These are phyloP conservation scores for Eutypella sp. DNA, from an alignment of 2,329 filamentous ascomycete species.

Conservation along the genomic window DNA sequence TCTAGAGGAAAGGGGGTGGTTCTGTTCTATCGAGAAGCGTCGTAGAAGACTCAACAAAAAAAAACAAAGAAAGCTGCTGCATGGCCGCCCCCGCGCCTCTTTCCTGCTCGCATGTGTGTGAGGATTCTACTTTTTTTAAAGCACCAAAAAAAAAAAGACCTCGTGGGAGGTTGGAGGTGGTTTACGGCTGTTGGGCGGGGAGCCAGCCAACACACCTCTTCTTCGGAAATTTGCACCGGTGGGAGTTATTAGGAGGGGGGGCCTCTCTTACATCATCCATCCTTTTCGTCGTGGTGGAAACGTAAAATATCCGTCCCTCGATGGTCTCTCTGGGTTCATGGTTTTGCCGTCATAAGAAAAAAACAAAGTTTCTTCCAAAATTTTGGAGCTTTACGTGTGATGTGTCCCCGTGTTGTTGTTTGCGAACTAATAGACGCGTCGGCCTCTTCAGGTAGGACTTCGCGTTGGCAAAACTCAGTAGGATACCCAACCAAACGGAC, in stretches of 20 bases:
- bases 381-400: not conserved
- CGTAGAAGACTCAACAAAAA: no score
- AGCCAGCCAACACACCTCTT: constrained; percentile 38
- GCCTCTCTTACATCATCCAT: constrained; percentile 27
- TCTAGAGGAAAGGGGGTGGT: constrained; percentile 30
- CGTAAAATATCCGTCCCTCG: no score
- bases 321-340: constrained; percentile 32
- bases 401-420: not conserved
- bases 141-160: no score
- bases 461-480: no score
- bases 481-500: no score
- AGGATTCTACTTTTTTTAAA: no score
- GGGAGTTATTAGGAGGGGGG: constrained; percentile 32
- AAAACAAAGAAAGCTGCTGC: constrained; percentile 35
- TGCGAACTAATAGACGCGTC: no score
- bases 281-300: no score
- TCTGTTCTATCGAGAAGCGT: no score
- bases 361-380: constrained; percentile 10
- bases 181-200: no score
- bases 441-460: no score
- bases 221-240: constrained; percentile 34
- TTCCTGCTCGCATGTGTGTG: constrained; percentile 43
- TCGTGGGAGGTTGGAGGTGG: no score
- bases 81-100: constrained; percentile 46
- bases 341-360: constrained; percentile 27